phyloP scores from a whole-genome alignment of 176 grass and related monocot species.

The Hsuehochloa calcarea region DNA sequence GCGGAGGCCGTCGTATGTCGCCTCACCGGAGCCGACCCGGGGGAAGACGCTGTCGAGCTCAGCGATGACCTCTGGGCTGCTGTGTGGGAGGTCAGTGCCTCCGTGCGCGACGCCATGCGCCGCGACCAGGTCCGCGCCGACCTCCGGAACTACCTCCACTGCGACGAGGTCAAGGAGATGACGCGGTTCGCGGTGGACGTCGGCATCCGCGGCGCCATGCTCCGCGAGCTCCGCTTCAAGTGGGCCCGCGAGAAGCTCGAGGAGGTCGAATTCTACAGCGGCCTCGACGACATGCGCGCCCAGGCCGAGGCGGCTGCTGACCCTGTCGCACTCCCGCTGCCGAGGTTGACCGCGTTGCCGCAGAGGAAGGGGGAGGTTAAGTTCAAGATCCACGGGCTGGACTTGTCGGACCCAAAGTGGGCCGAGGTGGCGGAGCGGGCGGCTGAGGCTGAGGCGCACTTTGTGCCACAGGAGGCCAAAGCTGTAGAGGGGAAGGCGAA shows the following conservation, averaged over 20 bases:
- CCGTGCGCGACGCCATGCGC: constrained; percentile 55
- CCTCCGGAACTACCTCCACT: constrained; percentile 66
- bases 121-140: constrained; percentile 56
- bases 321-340: neutral
- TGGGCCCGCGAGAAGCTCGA: constrained; percentile 91
- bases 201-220: constrained; percentile 72
- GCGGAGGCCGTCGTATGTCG: constrained; percentile 60
- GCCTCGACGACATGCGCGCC: constrained; percentile 54
- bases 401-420: constrained; percentile 82
- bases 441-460: constrained; percentile 54
- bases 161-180: constrained; percentile 93
- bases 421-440: constrained; percentile 67
- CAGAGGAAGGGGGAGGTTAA: constrained; percentile 79
- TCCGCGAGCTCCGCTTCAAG: constrained; percentile 93
- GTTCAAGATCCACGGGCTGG: constrained; percentile 79
- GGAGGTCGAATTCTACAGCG: constrained; percentile 79
- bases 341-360: constrained; percentile 56
- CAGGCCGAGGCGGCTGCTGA: constrained; percentile 29
- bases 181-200: constrained; percentile 79
- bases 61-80: constrained; percentile 57
- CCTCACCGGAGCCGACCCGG: constrained; percentile 34
- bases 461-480: constrained; percentile 63
- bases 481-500: constrained; percentile 63
- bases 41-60: constrained; percentile 33
- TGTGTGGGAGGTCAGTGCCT: constrained; percentile 61